Percentiles rank a stretch among this genome's conserved stretches.
These are phyloP conservation scores for Fusarium verrucosum DNA, from an alignment of 2,329 filamentous ascomycete species.

Conservation along the genomic window DNA sequence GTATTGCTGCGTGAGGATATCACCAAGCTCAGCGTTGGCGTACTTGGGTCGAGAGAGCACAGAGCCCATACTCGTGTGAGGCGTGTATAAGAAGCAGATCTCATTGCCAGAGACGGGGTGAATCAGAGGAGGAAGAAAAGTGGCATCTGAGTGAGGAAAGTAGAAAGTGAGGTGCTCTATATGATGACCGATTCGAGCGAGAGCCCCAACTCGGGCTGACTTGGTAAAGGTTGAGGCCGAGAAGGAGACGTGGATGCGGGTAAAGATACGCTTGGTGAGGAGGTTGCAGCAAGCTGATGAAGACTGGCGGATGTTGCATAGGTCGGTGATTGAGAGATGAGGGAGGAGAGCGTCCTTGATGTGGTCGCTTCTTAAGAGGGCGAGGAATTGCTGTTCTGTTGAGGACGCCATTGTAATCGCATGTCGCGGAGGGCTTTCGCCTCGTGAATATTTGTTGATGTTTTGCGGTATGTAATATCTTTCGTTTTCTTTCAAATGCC, in stretches of 20 bases:
- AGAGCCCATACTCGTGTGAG: slow-evolving; percentile 72
- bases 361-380: slow-evolving; percentile 63
- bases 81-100: slow-evolving; percentile 82
- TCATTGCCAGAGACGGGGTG: slow-evolving; percentile 81
- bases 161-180: slow-evolving; percentile 81
- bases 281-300: slow-evolving; percentile 76
- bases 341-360: slow-evolving; percentile 62
- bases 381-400: slow-evolving; percentile 59
- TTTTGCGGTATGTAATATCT: slow-evolving; percentile 1
- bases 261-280: slow-evolving; percentile 74
- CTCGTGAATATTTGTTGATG: slow-evolving; percentile 4
- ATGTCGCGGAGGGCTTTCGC: slow-evolving; percentile 52
- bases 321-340: slow-evolving; percentile 59
- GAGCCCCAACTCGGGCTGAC: slow-evolving; percentile 74
- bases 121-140: slow-evolving; percentile 84
- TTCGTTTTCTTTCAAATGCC: slow-evolving; percentile 4
- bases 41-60: slow-evolving; percentile 77
- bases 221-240: slow-evolving; percentile 79
- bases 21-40: slow-evolving; percentile 79
- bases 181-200: slow-evolving; percentile 80
- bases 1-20: slow-evolving; percentile 86
- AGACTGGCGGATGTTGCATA: slow-evolving; percentile 70
- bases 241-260: slow-evolving; percentile 75
- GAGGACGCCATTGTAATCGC: slow-evolving; percentile 62
- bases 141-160: slow-evolving; percentile 79